Conservation (phyloP, 169 alveolate genomes). For the Plasmodium relictum region DNA sequence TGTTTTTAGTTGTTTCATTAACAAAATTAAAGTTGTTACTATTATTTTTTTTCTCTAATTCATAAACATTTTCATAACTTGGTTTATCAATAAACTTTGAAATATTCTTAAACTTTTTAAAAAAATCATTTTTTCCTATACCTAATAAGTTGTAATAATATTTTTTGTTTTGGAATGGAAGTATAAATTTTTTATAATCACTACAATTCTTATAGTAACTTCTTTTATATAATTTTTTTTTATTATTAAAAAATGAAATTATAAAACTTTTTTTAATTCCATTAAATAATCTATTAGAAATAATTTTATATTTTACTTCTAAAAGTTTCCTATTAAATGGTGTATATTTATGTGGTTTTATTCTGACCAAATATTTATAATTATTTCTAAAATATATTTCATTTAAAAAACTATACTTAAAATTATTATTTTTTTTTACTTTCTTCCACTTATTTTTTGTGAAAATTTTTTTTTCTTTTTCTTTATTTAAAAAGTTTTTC, state of each 20-base stretch:
- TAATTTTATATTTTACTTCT: background rate
- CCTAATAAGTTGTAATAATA: conserved; percentile 8
- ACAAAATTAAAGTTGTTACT: background rate
- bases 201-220: background rate
- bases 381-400: background rate
- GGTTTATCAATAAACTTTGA: background rate
- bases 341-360: conserved; percentile 22
- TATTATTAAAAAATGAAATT: background rate
- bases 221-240: background rate
- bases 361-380: background rate
- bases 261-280: background rate
- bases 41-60: conserved; percentile 2
- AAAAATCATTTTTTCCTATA: background rate
- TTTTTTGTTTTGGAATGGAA: conserved; percentile 4
- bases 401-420: background rate
- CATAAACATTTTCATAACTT: conserved; percentile 12
- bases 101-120: background rate
- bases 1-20: background rate
- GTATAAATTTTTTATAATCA: background rate
- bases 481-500: background rate
- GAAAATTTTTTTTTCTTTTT: background rate
- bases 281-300: conserved; percentile 1
- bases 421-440: conserved; percentile 19
- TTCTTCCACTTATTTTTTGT: background rate
- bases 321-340: background rate